Conservation (phyloP, 495 filamentous ascomycete genomes). For the Chaetomium fimeti region DNA sequence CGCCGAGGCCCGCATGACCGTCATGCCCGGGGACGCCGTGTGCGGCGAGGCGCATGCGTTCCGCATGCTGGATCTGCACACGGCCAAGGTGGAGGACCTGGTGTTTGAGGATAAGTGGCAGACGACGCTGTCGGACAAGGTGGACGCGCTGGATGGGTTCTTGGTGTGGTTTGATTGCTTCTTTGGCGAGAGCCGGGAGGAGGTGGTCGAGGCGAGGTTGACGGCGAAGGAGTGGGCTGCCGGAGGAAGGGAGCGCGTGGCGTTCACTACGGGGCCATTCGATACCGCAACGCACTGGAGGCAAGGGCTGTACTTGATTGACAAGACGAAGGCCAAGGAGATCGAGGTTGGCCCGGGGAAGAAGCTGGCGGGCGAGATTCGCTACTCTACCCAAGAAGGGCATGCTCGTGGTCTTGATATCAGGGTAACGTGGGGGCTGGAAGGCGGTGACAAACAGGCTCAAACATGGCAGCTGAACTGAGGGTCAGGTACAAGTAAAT, state of each 20-base stretch:
- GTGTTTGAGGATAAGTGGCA: slow-evolving; percentile 69
- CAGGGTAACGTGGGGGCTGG: slow-evolving; percentile 43
- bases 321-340: slow-evolving; percentile 37
- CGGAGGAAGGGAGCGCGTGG: slow-evolving; percentile 47
- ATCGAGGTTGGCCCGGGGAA: slow-evolving; percentile 34
- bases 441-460: slow-evolving; percentile 31
- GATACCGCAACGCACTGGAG: slow-evolving; percentile 83
- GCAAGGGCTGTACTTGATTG: slow-evolving; percentile 62
- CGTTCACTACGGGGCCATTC: slow-evolving; percentile 78
- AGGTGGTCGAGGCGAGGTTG: slow-evolving; percentile 30
- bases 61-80: slow-evolving; percentile 76
- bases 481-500: neutral
- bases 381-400: slow-evolving; percentile 48
- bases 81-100: slow-evolving; percentile 68
- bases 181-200: slow-evolving; percentile 56
- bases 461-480: slow-evolving; percentile 49
- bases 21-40: slow-evolving; percentile 72
- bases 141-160: slow-evolving; percentile 64
- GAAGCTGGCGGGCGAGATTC: slow-evolving; percentile 46
- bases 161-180: slow-evolving; percentile 81
- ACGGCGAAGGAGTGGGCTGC: slow-evolving; percentile 37
- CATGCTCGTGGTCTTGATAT: slow-evolving; percentile 51
- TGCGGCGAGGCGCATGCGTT: slow-evolving; percentile 75
- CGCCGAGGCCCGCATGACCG: slow-evolving; percentile 80
- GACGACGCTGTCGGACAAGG: slow-evolving; percentile 37